Base-by-base conservation (phyloP, 2,329 filamentous ascomycete genomes). In the Beauveria caledonica region DNA sequence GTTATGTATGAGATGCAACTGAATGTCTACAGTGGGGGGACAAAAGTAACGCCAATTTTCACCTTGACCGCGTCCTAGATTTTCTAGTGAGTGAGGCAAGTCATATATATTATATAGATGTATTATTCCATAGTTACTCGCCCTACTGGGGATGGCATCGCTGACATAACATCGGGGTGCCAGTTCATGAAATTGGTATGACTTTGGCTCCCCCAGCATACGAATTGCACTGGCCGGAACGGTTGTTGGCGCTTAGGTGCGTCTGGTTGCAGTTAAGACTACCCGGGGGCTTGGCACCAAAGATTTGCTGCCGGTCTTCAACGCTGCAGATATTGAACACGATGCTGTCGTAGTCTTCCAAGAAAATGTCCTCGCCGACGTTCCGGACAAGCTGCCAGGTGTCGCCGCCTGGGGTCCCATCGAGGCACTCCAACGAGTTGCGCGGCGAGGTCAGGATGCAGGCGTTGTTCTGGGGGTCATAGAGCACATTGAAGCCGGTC, bases 381-480 rank as follows among this genome's bases (percentile, higher is more conserved):
- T 29, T 17, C 13, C 4, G 3, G 23, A 23, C 46, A 7, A 58
- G 15, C 33, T 33, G 13, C 56, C 56, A 58, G 1, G 56, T 58
- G 33, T 69, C 67, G 23, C 64, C 63, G 19, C 71, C 70, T 1
- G 68, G 69, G 1, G 65, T 72, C 19, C 67, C 67, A 50, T 74
- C 71, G 42, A 72, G 68, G 9, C 72, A 74, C 54, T 70, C 67
- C 44, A 74, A 63, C 21, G 64, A 61, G 19, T 65, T 63, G 23
- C 65, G 60, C 17, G 65, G 49, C 5, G 39, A 63, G 46, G 62
- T 60, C 60, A 72, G 61, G 60, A 72, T 71, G 63, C 72, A 74
- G n/a, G 72, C 69, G 56, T 70, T 72, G 63, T 67, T 65, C 61
- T 60, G 62, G 39, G 60, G 60, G 42, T 73, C 71, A 17, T 63